Conservation (phyloP, 2,329 filamentous ascomycete genomes). For the Raffaelea ambrosiae region DNA sequence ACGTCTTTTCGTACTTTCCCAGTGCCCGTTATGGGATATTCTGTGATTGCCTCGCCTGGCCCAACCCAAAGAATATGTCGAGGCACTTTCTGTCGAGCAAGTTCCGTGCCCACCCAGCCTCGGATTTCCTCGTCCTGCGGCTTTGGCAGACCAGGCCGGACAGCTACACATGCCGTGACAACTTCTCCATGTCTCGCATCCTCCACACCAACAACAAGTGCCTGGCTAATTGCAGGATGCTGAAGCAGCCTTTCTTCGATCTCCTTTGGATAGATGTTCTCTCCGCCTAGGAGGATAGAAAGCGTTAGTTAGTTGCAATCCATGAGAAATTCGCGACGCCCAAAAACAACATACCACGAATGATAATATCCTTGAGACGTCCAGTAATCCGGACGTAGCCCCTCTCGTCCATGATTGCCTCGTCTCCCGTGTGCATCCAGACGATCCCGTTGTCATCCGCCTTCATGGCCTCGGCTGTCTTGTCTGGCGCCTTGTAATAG, state of each 20-base stretch:
- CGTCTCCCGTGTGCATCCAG: slow-evolving; percentile 62
- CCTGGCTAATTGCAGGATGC: slow-evolving; percentile 8
- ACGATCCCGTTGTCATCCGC: slow-evolving; percentile 43
- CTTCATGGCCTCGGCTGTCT: slow-evolving; percentile 56
- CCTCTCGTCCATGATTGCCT: slow-evolving; percentile 57
- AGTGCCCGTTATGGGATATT: too few relatives aligned
- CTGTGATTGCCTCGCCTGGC: too few relatives aligned
- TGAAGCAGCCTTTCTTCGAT: slow-evolving; percentile 9
- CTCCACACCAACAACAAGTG: slow-evolving; percentile 9
- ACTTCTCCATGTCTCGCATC: too few relatives aligned
- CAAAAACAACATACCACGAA: slow-evolving; percentile 40
- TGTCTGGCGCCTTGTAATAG: slow-evolving; percentile 63
- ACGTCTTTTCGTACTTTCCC: too few relatives aligned
- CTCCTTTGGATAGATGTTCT: slow-evolving; percentile 12
- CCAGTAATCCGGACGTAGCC: slow-evolving; percentile 69
- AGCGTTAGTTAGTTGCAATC: too few relatives aligned
- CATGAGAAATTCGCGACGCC: too few relatives aligned
- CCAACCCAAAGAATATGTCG: too few relatives aligned
- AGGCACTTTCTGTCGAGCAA: too few relatives aligned
- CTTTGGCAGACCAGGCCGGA: too few relatives aligned
- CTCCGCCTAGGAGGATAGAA: slow-evolving; percentile 6
- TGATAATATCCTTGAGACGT: slow-evolving; percentile 73
- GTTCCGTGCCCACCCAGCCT: too few relatives aligned
- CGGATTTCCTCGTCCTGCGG: too few relatives aligned
- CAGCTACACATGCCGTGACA: too few relatives aligned